Conservation (phyloP, 345 rosid genomes). For the Populus tremula region DNA sequence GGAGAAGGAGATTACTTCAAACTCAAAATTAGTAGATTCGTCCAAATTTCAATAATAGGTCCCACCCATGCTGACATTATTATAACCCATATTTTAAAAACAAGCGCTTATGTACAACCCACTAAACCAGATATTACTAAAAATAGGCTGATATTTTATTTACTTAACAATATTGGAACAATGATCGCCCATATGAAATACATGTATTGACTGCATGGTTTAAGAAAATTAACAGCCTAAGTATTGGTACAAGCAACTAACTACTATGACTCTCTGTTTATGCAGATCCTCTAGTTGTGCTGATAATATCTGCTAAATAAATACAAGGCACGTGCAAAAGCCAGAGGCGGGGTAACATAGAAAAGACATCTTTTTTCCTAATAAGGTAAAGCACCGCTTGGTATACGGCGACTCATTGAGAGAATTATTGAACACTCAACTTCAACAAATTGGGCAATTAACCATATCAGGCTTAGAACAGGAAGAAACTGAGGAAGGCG, state of each 20-base stretch:
- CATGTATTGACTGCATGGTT: background rate
- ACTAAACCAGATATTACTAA: background rate
- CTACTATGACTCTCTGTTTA: background rate
- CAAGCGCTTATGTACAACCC: background rate
- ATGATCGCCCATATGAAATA: background rate
- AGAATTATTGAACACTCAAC: background rate
- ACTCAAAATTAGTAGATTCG: background rate
- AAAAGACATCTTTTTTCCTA: background rate
- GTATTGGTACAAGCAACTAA: background rate
- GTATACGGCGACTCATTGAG: background rate
- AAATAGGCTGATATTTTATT: background rate
- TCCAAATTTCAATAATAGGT: background rate
- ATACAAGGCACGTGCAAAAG: background rate
- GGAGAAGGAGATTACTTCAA: background rate
- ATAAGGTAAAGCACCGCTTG: background rate
- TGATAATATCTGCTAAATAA: background rate
- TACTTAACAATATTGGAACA: background rate
- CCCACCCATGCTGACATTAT: background rate
- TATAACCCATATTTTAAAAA: no score
- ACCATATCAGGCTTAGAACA: background rate
- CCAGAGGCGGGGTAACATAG: background rate
- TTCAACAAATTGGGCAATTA: background rate
- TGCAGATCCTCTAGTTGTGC: background rate
- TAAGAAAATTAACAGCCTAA: background rate
- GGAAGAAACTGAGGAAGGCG: slow-evolving; percentile 9